Conservation (phyloP, 768 basidiomycete genomes). For the Leccinum rimulosum region DNA sequence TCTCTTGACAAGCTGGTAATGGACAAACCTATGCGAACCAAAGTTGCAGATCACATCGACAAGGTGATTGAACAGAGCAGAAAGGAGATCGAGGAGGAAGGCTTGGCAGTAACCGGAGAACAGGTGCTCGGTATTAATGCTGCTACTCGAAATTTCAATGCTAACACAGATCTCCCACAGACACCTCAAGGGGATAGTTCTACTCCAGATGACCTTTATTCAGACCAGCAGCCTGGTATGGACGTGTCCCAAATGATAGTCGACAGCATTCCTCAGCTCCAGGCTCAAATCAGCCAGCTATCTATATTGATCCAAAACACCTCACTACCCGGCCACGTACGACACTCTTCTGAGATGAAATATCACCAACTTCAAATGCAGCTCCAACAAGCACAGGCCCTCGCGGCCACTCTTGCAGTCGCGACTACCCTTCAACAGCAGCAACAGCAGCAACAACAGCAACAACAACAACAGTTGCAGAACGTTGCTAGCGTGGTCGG, state of each 20-base stretch:
- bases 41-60: constrained; percentile 80
- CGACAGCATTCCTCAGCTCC: constrained; percentile 75
- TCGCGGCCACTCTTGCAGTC: constrained; percentile 61
- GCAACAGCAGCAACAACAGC: constrained; percentile 38
- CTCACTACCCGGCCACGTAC: constrained; percentile 64
- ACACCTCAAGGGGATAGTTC: constrained; percentile 25
- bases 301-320: constrained; percentile 79
- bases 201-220: constrained; percentile 66
- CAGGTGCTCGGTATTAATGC: constrained; percentile 33
- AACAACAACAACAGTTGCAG: constrained; percentile 40
- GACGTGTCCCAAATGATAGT: constrained; percentile 72
- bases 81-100: constrained; percentile 53
- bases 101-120: constrained; percentile 28
- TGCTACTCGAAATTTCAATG: not conserved
- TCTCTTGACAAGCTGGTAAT: constrained; percentile 82
- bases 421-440: constrained; percentile 57
- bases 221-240: constrained; percentile 68
- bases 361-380: constrained; percentile 78
- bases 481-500: constrained; percentile 32
- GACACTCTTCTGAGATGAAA: constrained; percentile 81
- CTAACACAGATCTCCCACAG: constrained; percentile 14
- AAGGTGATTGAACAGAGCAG: constrained; percentile 75
- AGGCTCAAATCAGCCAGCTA: constrained; percentile 82
- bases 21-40: constrained; percentile 78
- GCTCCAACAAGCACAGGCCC: constrained; percentile 74